Conservation (phyloP, 148 eudicot genomes). For the Rhododendron griersonianum region DNA sequence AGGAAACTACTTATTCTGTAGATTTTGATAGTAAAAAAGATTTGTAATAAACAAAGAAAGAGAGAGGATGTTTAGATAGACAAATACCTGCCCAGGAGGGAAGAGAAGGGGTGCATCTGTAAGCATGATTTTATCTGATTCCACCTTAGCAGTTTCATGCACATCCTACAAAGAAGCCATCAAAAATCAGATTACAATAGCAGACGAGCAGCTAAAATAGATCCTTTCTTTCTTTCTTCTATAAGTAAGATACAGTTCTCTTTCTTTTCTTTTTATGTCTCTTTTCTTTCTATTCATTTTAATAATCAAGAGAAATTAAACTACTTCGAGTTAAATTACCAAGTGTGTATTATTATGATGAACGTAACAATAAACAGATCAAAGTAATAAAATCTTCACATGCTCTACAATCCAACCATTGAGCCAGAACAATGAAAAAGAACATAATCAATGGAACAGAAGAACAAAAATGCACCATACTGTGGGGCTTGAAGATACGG, state of each 20-base stretch:
- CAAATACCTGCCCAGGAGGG: constrained; percentile 91
- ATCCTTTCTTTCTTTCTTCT: not conserved
- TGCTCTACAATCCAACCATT: not conserved
- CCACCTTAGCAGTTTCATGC: constrained; percentile 45
- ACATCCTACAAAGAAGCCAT: constrained; percentile 40
- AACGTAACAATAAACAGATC: not conserved
- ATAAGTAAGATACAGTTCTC: not conserved
- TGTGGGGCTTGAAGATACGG: not conserved
- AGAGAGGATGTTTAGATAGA: not conserved
- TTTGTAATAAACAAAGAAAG: not conserved
- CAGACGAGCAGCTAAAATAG: not conserved
- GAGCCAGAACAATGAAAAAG: not conserved
- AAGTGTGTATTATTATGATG: not conserved
- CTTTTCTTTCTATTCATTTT: not conserved
- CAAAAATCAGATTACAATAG: not conserved
- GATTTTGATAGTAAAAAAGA: not conserved
- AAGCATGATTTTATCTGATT: constrained; percentile 83
- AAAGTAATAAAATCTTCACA: not conserved
- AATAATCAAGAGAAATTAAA: not conserved
- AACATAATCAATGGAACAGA: not conserved
- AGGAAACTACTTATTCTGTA: too few relatives aligned
- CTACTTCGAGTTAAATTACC: not conserved
- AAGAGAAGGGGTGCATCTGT: constrained; percentile 87
- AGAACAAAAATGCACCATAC: not conserved
- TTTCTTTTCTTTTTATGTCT: not conserved